phyloP scores from a whole-genome alignment of 2,329 filamentous ascomycete species.

The Scedosporium aurantiacum region DNA sequence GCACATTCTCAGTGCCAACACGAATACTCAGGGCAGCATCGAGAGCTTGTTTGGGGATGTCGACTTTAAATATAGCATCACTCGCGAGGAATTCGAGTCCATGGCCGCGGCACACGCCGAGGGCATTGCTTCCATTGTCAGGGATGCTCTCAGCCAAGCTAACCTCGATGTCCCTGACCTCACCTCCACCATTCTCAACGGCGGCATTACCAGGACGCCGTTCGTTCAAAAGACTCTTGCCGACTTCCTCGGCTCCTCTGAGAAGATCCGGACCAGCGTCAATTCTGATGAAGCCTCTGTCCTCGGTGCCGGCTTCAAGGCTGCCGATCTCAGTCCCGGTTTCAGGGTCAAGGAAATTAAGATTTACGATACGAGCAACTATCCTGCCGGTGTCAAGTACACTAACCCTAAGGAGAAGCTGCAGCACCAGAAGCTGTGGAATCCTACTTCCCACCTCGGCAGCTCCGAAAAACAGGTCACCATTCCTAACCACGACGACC shows the following conservation, averaged over 20 bases:
- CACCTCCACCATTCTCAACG: slow-evolving; percentile 86
- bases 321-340: slow-evolving; percentile 80
- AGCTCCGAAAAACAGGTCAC: slow-evolving; percentile 71
- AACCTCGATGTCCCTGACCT: slow-evolving; percentile 64
- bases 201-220: slow-evolving; percentile 79
- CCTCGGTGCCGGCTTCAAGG: slow-evolving; percentile 91
- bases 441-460: slow-evolving; percentile 62
- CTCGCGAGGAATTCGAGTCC: slow-evolving; percentile 68
- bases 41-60: slow-evolving; percentile 86
- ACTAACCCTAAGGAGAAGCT: slow-evolving; percentile 55
- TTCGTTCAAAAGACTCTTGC: slow-evolving; percentile 90
- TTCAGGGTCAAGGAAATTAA: slow-evolving; percentile 98
- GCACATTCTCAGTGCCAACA: slow-evolving; percentile 88
- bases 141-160: slow-evolving; percentile 63
- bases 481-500: slow-evolving; percentile 73
- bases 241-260: slow-evolving; percentile 54
- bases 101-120: slow-evolving; percentile 57
- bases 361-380: slow-evolving; percentile 64
- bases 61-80: slow-evolving; percentile 86
- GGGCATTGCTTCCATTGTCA: slow-evolving; percentile 58
- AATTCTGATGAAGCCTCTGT: slow-evolving; percentile 96
- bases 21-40: slow-evolving; percentile 67
- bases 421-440: slow-evolving; percentile 74
- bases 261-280: slow-evolving; percentile 85
- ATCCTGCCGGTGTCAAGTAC: slow-evolving; percentile 68